phyloP scores from a whole-genome alignment of 768 basidiomycete species.

The Pulveroboletus sp. region DNA sequence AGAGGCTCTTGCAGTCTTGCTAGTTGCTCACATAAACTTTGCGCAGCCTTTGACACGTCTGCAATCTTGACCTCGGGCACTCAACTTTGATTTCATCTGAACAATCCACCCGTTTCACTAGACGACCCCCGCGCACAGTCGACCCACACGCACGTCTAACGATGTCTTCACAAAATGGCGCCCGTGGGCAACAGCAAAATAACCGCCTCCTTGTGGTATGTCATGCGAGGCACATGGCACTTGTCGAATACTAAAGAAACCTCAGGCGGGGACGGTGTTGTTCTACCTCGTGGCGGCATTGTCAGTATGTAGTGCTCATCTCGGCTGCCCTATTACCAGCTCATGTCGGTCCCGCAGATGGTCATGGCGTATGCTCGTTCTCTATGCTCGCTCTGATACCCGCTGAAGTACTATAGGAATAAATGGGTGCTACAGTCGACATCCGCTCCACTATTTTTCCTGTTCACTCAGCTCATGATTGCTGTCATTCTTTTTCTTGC shows the following conservation, averaged over 20 bases:
- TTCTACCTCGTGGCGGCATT: slow-evolving; percentile 91
- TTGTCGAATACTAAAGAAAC: slow-evolving; percentile 3
- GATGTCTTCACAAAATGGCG: slow-evolving; percentile 26
- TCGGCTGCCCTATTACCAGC: neutral
- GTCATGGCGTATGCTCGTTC: slow-evolving; percentile 68
- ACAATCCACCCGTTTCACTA: neutral
- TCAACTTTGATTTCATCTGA: no score
- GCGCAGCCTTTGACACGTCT: slow-evolving; percentile 6
- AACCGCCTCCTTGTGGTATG: slow-evolving; percentile 31
- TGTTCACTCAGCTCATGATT: slow-evolving; percentile 74
- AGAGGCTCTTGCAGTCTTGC: neutral
- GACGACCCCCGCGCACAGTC: neutral
- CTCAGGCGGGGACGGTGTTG: slow-evolving; percentile 64
- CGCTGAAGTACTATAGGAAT: slow-evolving; percentile 46
- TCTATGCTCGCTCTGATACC: slow-evolving; percentile 16
- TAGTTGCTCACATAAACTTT: neutral
- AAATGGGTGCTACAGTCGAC: slow-evolving; percentile 88
- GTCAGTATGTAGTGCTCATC: slow-evolving; percentile 50
- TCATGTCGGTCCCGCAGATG: slow-evolving; percentile 50
- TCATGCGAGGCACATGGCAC: neutral
- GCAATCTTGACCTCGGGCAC: neutral
- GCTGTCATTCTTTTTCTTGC: slow-evolving; percentile 70
- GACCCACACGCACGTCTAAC: neutral
- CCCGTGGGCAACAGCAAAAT: slow-evolving; percentile 29
- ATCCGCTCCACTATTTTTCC: slow-evolving; percentile 77